A percentile compares a stretch with the other conserved stretches of the same genome.
Conservation (phyloP, 805 yeast genomes). For the Brettanomyces anomalus region DNA sequence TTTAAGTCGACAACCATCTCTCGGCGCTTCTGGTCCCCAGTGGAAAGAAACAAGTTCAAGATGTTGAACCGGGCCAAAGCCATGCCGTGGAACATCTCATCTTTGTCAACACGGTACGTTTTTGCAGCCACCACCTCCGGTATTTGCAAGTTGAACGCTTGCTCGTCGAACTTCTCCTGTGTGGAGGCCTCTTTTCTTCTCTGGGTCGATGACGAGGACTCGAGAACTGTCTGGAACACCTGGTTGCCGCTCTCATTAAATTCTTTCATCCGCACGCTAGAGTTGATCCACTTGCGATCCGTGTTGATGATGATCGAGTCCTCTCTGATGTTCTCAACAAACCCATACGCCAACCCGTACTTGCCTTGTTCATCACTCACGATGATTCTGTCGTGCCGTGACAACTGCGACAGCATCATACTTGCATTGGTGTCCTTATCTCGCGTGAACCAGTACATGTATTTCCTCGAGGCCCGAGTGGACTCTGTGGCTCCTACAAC, state of each 20-base stretch:
- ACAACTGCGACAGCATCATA: slow-evolving; percentile 36
- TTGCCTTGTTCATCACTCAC: slow-evolving; percentile 78
- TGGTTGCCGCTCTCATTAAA: slow-evolving; percentile 41
- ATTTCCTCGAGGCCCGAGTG: slow-evolving; percentile 16
- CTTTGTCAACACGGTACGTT: slow-evolving; percentile 66
- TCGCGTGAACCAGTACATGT: slow-evolving; percentile 42
- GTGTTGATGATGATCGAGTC: slow-evolving; percentile 40
- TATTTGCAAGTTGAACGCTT: slow-evolving; percentile 19
- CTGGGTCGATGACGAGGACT: background rate
- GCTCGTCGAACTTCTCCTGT: slow-evolving; percentile 2
- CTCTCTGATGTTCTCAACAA: slow-evolving; percentile 35
- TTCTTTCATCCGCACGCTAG: slow-evolving; percentile 29
- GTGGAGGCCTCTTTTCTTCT: background rate
- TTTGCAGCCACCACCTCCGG: slow-evolving; percentile 3
- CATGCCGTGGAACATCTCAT: slow-evolving; percentile 67
- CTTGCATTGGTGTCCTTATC: slow-evolving; percentile 13
- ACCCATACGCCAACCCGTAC: slow-evolving; percentile 62
- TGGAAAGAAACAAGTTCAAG: slow-evolving; percentile 50
- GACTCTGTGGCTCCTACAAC: slow-evolving; percentile 23
- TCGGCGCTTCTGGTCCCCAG: slow-evolving; percentile 35
- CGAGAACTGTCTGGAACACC: slow-evolving; percentile 40
- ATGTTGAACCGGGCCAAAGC: slow-evolving; percentile 71
- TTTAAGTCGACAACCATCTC: slow-evolving; percentile 44
- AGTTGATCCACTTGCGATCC: slow-evolving; percentile 38
- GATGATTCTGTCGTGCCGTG: slow-evolving; percentile 52